Base-by-base conservation (phyloP, 202 grass and related monocot species). In the Dendrocalamus latiflorus region DNA sequence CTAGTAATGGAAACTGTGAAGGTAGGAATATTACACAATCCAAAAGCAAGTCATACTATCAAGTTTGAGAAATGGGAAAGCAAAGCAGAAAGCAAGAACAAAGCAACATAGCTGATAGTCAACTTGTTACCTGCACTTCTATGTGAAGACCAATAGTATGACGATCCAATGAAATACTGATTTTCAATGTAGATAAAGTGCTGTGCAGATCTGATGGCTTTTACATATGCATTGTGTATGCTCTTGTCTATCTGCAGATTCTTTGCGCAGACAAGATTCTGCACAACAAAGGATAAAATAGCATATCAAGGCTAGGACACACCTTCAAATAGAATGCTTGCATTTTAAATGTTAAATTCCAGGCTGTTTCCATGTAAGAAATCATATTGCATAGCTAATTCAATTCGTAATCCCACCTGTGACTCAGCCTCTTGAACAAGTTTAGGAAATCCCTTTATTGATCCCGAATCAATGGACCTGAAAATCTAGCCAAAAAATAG, bases 121-220 rank as follows among this genome's bases (percentile, higher is more conserved):
- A 48, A 16, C 45, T 5, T 48, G 45, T 50, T 81, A 98, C 95
- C 95, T 93, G 90, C 90, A 80, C 83, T 90, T 93, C 84, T 93
- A 72, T 98, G 88, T 58, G 95, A 90, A 80, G 92, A 90, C 92
- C 92, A 98, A 66, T 72, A 88, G 78, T 91, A 93, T 5, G 95
- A 94, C 74, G 95, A 98, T 75, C 95, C 95, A 85, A 98, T 90
- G 72, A 98, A 98, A 84, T 98, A 98, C 36, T 98, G 95, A 33
- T 98, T 98, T 89, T 98, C 95, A 74, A 98, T 93, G 72, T 98
- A 98, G 75, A 98, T 83, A 66, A 95, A 98, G 76, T 98, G 92
- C 4, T 95, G 92, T 15, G 95, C 95, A 72, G 90, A 89, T 88
- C 95, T 94, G 65, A 98, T 94, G 50, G 92, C 95, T 81, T 95